A percentile compares a stretch with the other conserved stretches of the same genome.
Evolutionary conservation across 257 asterid species (phyloP).

Genomic region (Lycium ferocissimum): DNA sequence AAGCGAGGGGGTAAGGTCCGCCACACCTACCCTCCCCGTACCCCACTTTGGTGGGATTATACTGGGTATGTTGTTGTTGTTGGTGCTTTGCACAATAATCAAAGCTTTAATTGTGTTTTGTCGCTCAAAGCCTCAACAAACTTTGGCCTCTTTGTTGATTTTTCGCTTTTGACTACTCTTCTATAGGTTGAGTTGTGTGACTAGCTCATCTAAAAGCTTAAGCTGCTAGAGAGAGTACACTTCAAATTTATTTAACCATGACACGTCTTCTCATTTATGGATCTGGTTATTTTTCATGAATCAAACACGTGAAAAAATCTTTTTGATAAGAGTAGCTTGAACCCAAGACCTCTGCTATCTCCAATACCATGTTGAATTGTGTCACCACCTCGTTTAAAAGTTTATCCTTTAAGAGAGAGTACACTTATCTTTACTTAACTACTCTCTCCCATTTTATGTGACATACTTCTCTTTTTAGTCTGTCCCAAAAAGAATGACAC

Average conservation of each 20-base stretch:
- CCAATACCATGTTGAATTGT: slow-evolving; percentile 8
- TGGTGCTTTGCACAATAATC: neutral
- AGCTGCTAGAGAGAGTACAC: neutral
- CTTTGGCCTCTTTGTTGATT: neutral
- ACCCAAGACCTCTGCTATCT: slow-evolving; percentile 7
- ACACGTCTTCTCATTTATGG: neutral
- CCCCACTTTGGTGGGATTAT: no score
- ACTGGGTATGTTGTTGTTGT: no score
- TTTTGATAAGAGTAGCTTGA: slow-evolving; percentile 16
- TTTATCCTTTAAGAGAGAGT: neutral
- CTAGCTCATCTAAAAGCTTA: neutral
- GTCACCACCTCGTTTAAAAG: neutral
- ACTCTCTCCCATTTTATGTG: neutral
- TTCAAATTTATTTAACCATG: slow-evolving; percentile 12
- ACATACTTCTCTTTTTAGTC: neutral
- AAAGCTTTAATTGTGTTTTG: neutral
- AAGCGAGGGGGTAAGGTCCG: no score
- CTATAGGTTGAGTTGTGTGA: slow-evolving; percentile 5
- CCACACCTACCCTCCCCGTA: no score
- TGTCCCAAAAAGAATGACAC: slow-evolving; percentile 7
- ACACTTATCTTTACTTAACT: slow-evolving; percentile 4
- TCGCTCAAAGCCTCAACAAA: neutral
- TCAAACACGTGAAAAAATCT: neutral
- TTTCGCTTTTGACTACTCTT: neutral
- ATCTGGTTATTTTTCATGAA: slow-evolving; percentile 15